Evolutionary conservation across 495 filamentous ascomycete genomes (phyloP), one percentile per base, ranked within the genome.

Genomic region (Bombardia bombarda): DNA sequence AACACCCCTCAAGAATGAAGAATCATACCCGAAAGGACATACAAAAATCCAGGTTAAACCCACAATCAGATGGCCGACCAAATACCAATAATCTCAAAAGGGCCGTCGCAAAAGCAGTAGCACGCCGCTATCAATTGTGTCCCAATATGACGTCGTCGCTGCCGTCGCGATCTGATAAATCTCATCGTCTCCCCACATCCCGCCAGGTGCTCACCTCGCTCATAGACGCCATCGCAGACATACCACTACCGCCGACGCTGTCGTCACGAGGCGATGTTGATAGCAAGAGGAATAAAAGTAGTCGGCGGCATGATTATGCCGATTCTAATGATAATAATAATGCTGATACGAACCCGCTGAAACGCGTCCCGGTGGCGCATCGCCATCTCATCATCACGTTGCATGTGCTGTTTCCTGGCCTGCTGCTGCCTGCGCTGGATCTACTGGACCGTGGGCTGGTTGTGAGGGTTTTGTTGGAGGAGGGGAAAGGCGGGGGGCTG

Each of bases 361-460:
- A 52, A 28, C 56, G 40, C 35, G 52, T 71, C 47, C 62, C 63
- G 3, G 35, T 56, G 1, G 39, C 63, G 3, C 52, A 65, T 38
- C 58, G 71, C 7, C 60, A 66, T 14, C 52, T 78, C 19, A 53
- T 84, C 33, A 63, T 74, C 24, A 81, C 80, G 1, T 65, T 85
- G 1, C 79, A 84, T 59, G 74, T 78, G 4, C 56, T 85, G n/a
- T 81, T 81, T 53, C 80, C 78, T 9, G 42, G 49, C 1, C 67
- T 72, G 35, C 57, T 82, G 1, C 76, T 94, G 0, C 83, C 85
- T 3, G 86, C 87, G 0, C 72, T 95, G 2, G 87, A 94, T 52
- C 70, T 94, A 1, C 71, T 95, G 4, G 89, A 95, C 54, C 72
- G 88, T 8, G 60, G 71, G 6, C 68, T 87, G 0, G 80, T 92